Evolutionary conservation across 2,329 filamentous ascomycete species (phyloP).

Genomic region (Geosmithia morbida): DNA sequence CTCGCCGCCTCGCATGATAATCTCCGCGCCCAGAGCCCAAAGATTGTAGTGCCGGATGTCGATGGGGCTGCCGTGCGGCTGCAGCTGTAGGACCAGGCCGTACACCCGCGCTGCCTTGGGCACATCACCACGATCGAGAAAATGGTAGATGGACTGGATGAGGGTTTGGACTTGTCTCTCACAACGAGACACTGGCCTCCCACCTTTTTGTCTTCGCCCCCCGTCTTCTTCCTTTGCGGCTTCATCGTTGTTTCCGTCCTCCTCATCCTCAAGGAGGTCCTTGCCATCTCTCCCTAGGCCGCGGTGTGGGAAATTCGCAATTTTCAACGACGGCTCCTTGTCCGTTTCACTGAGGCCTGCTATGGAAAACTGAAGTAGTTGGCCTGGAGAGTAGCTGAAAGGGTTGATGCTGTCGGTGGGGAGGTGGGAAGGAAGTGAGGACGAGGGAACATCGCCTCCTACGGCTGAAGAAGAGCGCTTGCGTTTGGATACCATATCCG

Average conservation of each 20-base stretch:
- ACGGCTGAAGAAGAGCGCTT: background rate
- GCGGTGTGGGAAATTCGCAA: constrained; percentile 37
- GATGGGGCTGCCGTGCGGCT: constrained; percentile 24
- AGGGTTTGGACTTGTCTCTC: constrained; percentile 48
- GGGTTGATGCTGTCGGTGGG: constrained; percentile 26
- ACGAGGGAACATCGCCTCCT: background rate
- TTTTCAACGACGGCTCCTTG: constrained; percentile 21
- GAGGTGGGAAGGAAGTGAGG: background rate
- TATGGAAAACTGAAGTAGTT: constrained; percentile 35
- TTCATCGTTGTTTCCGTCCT: background rate
- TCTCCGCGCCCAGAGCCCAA: constrained; percentile 78
- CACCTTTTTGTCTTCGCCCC: constrained; percentile 3
- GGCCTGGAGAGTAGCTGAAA: constrained; percentile 35
- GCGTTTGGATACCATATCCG: background rate
- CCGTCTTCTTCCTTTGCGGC: background rate
- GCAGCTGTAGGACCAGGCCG: constrained; percentile 53
- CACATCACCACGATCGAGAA: constrained; percentile 57
- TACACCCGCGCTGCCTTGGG: constrained; percentile 59
- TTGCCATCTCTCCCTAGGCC: constrained; percentile 5
- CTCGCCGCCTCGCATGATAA: constrained; percentile 52
- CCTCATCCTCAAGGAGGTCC: background rate
- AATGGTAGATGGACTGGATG: constrained; percentile 56
- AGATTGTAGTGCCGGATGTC: constrained; percentile 56
- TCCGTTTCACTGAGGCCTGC: constrained; percentile 37
- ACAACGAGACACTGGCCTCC: constrained; percentile 1